Conservation (phyloP, 352 stramenopile genomes). For the Phytopythium sindhum region DNA sequence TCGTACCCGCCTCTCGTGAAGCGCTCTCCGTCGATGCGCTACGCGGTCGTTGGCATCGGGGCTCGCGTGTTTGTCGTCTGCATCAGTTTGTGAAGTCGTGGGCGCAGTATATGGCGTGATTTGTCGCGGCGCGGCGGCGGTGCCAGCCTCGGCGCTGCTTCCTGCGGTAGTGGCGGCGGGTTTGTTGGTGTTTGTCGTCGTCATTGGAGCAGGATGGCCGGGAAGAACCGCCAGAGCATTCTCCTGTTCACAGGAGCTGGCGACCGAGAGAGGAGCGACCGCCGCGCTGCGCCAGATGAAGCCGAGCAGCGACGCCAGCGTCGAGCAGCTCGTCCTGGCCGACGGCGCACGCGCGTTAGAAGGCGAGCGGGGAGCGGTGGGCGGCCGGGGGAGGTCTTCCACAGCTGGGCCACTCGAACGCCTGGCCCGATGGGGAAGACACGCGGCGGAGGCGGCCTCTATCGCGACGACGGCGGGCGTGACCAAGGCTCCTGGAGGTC, state of each 20-base stretch:
- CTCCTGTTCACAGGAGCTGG: constrained; percentile 2
- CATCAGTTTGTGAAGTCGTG: background rate
- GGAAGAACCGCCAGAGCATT: constrained; percentile 8
- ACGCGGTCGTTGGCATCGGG: background rate
- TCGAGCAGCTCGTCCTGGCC: constrained; percentile 2
- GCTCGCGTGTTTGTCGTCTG: background rate
- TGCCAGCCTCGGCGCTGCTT: constrained; percentile 6
- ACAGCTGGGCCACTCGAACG: constrained; percentile 6
- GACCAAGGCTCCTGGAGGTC: background rate
- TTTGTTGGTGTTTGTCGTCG: constrained; percentile 2
- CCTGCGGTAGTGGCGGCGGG: constrained; percentile 1
- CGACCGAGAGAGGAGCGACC: constrained; percentile 7
- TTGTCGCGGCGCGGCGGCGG: constrained; percentile 5
- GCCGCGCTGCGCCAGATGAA: constrained; percentile 2
- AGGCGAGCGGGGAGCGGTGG: background rate
- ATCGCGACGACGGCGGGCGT: background rate
- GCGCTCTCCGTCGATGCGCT: constrained; percentile 4
- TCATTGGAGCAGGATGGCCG: constrained; percentile 5
- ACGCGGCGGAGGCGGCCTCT: constrained; percentile 7
- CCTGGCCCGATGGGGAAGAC: constrained; percentile 6
- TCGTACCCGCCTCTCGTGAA: constrained; percentile 1
- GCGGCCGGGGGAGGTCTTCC: constrained; percentile 2
- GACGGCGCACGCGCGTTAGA: background rate
- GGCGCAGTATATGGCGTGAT: background rate
- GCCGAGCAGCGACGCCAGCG: constrained; percentile 5